These are phyloP conservation scores for Juncus effusus DNA, from an alignment of 176 grass and related monocot species.

Conservation along the genomic window DNA sequence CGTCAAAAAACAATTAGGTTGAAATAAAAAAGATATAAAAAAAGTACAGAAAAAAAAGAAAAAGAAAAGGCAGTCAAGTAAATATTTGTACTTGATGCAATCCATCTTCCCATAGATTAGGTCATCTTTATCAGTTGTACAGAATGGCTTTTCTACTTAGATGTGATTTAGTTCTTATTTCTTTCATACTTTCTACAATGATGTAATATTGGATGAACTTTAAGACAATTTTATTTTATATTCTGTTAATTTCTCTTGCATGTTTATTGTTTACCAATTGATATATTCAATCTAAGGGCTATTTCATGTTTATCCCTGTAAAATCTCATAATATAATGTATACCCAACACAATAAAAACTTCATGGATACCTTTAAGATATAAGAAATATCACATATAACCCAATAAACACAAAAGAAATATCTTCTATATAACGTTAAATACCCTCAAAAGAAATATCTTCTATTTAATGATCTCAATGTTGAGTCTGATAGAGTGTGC, in stretches of 20 bases:
- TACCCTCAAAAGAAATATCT: too few relatives aligned
- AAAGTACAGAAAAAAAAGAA: not conserved
- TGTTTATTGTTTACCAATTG: not conserved
- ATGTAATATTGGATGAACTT: slow-evolving; percentile 18
- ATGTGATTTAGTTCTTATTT: slow-evolving; percentile 16
- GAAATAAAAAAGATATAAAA: not conserved
- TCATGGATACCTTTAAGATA: too few relatives aligned
- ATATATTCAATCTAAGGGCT: not conserved
- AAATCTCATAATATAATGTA: too few relatives aligned
- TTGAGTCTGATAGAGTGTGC: too few relatives aligned
- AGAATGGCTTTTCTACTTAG: slow-evolving; percentile 18
- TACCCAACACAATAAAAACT: too few relatives aligned
- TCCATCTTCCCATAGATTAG: not conserved
- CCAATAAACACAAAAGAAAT: too few relatives aligned
- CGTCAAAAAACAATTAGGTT: not conserved
- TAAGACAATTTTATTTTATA: not conserved
- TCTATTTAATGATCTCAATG: too few relatives aligned
- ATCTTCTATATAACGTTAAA: too few relatives aligned
- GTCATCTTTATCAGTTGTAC: slow-evolving; percentile 16
- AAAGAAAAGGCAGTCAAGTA: slow-evolving; percentile 2
- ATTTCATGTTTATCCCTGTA: too few relatives aligned
- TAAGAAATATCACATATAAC: too few relatives aligned
- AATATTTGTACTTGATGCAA: not conserved
- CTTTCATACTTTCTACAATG: slow-evolving; percentile 20
- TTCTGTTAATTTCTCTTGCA: too few relatives aligned